phyloP scores from a whole-genome alignment of 257 asterid genomes.

The Primulina eburnea region DNA sequence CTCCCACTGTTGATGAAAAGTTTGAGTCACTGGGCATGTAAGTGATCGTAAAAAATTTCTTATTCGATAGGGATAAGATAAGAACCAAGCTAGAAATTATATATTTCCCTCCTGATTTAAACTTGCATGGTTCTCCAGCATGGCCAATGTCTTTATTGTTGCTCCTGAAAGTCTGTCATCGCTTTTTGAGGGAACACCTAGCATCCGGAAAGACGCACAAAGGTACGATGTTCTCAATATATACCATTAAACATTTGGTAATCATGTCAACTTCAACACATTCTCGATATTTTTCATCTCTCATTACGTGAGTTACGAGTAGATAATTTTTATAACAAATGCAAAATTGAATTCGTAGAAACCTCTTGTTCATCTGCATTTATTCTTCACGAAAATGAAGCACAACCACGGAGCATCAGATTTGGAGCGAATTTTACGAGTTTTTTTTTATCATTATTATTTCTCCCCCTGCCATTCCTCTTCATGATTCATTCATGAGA shows the following conservation, averaged over 20 bases:
- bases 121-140: conserved; percentile 45
- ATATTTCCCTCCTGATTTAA: conserved; percentile 13
- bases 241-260: too few species aligned
- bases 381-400: neutral
- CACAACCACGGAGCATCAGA: too few species aligned
- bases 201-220: conserved; percentile 95
- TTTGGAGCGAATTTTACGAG: too few species aligned
- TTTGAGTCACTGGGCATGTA: conserved; percentile 95
- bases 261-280: neutral
- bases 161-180: conserved; percentile 95
- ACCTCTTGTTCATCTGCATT: neutral
- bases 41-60: conserved; percentile 29
- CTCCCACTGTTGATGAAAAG: conserved; percentile 97
- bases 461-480: too few species aligned
- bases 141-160: conserved; percentile 73
- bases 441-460: too few species aligned
- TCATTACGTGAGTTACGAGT: too few species aligned
- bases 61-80: neutral
- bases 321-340: too few species aligned
- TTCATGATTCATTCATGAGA: neutral
- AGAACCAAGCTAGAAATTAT: neutral
- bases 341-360: neutral
- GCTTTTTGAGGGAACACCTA: conserved; percentile 96
- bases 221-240: conserved; percentile 21
- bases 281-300: neutral